Percentiles rank a stretch among this genome's conserved stretches.
Conservation (phyloP, 768 basidiomycete species). For the Tricholoma flavovirens region DNA sequence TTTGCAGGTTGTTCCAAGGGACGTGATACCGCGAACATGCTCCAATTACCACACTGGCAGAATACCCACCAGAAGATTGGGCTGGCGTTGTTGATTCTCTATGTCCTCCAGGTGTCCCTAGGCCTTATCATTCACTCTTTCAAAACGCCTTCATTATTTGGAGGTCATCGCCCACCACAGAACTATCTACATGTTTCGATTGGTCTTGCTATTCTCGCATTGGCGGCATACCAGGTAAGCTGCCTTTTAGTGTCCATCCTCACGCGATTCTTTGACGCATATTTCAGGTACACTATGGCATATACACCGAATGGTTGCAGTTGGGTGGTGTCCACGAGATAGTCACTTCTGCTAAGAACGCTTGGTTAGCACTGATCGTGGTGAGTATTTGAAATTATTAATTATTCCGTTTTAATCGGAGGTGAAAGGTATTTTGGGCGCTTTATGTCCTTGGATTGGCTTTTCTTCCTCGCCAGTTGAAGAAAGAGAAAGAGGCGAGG, state of each 20-base stretch:
- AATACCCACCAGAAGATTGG: constrained; percentile 51
- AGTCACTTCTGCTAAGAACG: constrained; percentile 34
- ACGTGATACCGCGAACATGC: constrained; percentile 26
- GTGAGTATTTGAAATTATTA: constrained; percentile 19
- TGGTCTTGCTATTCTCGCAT: constrained; percentile 47
- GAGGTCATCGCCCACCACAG: constrained; percentile 40
- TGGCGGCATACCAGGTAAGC: constrained; percentile 47
- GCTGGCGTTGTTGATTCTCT: constrained; percentile 47
- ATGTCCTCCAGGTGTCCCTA: constrained; percentile 42
- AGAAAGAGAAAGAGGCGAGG: constrained; percentile 30
- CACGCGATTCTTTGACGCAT: neutral
- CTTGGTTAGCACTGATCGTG: constrained; percentile 42
- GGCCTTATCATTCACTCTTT: constrained; percentile 49
- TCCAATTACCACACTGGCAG: constrained; percentile 27
- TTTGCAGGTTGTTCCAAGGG: constrained; percentile 44
- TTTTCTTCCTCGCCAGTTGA: constrained; percentile 40
- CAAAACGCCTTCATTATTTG: constrained; percentile 36
- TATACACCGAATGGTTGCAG: constrained; percentile 41
- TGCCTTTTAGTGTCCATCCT: neutral
- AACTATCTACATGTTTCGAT: constrained; percentile 52
- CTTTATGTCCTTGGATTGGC: constrained; percentile 37
- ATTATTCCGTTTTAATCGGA: neutral
- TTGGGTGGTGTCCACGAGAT: constrained; percentile 32
- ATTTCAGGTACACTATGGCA: constrained; percentile 40
- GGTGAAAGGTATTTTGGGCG: constrained; percentile 40